Conservation (phyloP, 2,329 filamentous ascomycete species). For the Colletotrichum sp. region DNA sequence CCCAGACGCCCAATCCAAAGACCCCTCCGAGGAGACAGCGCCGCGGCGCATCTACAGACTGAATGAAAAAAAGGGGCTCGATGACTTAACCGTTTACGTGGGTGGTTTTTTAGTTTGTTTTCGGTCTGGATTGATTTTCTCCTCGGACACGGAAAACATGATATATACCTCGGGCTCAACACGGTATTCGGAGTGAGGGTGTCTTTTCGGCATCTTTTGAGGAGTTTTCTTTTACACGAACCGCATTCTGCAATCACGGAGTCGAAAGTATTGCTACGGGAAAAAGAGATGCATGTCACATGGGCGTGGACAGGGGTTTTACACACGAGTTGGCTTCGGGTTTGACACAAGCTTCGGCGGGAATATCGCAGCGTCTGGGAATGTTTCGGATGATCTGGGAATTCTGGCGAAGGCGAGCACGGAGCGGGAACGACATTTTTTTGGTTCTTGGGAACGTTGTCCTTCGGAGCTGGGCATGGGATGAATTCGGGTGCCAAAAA, state of each 20-base stretch:
- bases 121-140: constrained; percentile 16
- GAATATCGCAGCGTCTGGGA: constrained; percentile 10
- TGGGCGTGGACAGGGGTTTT: constrained; percentile 7
- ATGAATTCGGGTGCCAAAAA: constrained; percentile 15
- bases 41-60: background rate
- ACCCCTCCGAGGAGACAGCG: background rate
- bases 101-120: constrained; percentile 17
- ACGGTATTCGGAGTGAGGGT: constrained; percentile 23
- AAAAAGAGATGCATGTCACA: constrained; percentile 19
- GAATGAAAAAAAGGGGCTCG: background rate
- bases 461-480: constrained; percentile 11
- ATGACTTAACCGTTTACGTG: background rate
- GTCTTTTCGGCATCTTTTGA: constrained; percentile 18
- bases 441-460: background rate
- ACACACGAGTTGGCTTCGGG: background rate
- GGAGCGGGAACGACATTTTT: constrained; percentile 12
- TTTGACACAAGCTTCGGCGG: background rate
- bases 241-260: constrained; percentile 22
- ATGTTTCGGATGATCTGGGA: constrained; percentile 11
- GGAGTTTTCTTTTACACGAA: constrained; percentile 21
- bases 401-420: constrained; percentile 16
- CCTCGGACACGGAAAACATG: constrained; percentile 21
- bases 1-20: background rate
- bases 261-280: constrained; percentile 20
- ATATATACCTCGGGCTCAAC: constrained; percentile 23